A percentile compares a stretch with the other conserved stretches of the same genome.
These are phyloP conservation scores for Coemansia sp. DNA, from an alignment of 192 early-diverging fungal species.

Conservation along the genomic window DNA sequence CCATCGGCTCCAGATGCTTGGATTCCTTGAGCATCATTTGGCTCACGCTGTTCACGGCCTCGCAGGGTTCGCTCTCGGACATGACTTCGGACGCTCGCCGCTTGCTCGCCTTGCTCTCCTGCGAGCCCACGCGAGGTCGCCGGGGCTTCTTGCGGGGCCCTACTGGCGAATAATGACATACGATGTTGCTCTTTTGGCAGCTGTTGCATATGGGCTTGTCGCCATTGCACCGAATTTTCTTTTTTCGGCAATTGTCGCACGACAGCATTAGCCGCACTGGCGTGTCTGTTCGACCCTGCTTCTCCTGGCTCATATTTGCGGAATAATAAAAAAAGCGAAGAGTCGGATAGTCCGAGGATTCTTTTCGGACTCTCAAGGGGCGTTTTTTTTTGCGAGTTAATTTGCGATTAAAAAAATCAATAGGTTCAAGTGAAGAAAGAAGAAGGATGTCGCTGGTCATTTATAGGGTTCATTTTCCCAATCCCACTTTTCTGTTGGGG, in stretches of 20 bases:
- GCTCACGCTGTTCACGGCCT: constrained; percentile 24
- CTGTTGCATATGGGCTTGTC: constrained; percentile 49
- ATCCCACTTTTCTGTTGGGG: no score
- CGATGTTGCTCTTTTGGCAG: constrained; percentile 36
- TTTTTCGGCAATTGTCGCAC: constrained; percentile 45
- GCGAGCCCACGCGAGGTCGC: background rate
- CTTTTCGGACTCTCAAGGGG: no score
- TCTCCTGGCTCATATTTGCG: no score
- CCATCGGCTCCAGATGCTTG: constrained; percentile 10
- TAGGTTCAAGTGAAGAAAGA: no score
- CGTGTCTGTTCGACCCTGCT: no score
- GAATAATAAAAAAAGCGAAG: no score
- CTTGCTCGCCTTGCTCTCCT: constrained; percentile 9
- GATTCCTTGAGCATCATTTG: constrained; percentile 31
- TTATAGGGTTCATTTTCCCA: no score
- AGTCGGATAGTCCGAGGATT: no score
- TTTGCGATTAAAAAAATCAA: no score
- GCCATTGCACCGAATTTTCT: constrained; percentile 54
- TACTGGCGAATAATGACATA: constrained; percentile 38
- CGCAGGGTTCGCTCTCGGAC: background rate
- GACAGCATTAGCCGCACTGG: background rate
- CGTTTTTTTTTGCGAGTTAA: no score
- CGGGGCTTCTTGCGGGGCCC: constrained; percentile 49
- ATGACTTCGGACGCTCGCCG: constrained; percentile 18
- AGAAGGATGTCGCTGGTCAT: no score